These are phyloP conservation scores for Amphirosellinia nigrospora DNA, from an alignment of 495 filamentous ascomycete species.

Conservation along the genomic window DNA sequence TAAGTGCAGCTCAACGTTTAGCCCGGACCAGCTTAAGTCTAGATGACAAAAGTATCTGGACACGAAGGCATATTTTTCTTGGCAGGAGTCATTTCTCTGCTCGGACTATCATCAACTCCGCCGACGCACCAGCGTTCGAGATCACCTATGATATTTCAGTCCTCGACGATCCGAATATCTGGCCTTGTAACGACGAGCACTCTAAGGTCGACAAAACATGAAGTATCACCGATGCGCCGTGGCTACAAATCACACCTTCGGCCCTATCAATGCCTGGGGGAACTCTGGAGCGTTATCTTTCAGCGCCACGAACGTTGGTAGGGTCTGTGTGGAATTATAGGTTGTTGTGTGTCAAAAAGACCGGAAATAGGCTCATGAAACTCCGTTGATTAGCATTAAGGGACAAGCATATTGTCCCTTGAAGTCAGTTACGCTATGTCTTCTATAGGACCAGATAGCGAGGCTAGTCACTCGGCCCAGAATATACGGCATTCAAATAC, in stretches of 20 bases:
- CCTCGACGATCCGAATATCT: neutral
- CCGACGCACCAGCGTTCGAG: neutral
- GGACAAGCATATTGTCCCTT: neutral
- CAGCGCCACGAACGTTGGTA: neutral
- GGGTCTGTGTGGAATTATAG: neutral
- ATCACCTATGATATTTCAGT: neutral
- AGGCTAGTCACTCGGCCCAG: neutral
- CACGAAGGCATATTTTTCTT: neutral
- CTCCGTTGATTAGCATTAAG: neutral
- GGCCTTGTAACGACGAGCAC: neutral
- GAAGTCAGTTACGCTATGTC: neutral
- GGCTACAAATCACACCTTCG: slow-evolving; percentile 8
- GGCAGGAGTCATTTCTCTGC: neutral
- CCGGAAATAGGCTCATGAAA: neutral
- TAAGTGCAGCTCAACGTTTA: neutral
- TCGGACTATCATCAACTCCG: neutral
- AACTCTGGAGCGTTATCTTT: neutral
- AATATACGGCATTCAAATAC: neutral
- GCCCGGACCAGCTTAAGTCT: neutral
- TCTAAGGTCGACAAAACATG: neutral
- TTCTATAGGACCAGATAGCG: neutral
- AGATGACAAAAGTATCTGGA: neutral
- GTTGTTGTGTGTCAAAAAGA: neutral
- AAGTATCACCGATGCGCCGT: neutral
- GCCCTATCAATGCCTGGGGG: neutral